These are phyloP conservation scores for Taphrina populina DNA, from an alignment of 1,139 yeast species.

Conservation along the genomic window DNA sequence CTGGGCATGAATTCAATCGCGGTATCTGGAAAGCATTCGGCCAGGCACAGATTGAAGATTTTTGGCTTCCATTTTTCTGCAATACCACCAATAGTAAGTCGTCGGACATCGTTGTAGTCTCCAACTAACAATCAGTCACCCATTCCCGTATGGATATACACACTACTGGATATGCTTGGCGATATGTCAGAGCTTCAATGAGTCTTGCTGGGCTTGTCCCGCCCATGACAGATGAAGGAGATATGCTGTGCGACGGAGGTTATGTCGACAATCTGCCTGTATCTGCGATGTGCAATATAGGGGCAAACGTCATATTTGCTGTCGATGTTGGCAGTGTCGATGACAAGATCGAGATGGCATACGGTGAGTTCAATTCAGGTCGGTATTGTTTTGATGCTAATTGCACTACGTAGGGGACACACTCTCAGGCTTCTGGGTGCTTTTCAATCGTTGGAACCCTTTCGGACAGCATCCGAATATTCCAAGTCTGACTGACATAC, in stretches of 20 bases:
- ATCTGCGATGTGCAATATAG: constrained; percentile 77
- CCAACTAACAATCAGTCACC: constrained; percentile 51
- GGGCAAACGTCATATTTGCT: constrained; percentile 84
- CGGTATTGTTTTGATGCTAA: background rate
- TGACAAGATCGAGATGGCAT: constrained; percentile 83
- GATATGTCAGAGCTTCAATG: constrained; percentile 95
- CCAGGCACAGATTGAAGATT: constrained; percentile 87
- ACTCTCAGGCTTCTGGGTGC: constrained; percentile 86
- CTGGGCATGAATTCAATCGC: constrained; percentile 95
- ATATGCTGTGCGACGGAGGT: constrained; percentile 94
- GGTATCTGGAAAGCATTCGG: constrained; percentile 97
- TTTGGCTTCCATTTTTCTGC: constrained; percentile 85
- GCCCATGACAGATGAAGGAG: constrained; percentile 79
- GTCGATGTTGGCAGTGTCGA: constrained; percentile 97
- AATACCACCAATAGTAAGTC: constrained; percentile 75
- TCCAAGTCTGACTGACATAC: constrained; percentile 94
- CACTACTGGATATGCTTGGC: constrained; percentile 89
- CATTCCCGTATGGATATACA: constrained; percentile 95
- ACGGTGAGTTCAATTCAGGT: constrained; percentile 59
- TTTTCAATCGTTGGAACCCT: constrained; percentile 85
- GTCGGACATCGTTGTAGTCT: background rate
- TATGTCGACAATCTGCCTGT: constrained; percentile 93
- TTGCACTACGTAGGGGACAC: constrained; percentile 54
- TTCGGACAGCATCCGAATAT: constrained; percentile 83
- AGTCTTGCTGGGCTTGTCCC: constrained; percentile 92